Evolutionary conservation across 768 basidiomycete genomes (phyloP), one percentile per base, ranked within the genome.

Genomic region (Pisolithus albus): DNA sequence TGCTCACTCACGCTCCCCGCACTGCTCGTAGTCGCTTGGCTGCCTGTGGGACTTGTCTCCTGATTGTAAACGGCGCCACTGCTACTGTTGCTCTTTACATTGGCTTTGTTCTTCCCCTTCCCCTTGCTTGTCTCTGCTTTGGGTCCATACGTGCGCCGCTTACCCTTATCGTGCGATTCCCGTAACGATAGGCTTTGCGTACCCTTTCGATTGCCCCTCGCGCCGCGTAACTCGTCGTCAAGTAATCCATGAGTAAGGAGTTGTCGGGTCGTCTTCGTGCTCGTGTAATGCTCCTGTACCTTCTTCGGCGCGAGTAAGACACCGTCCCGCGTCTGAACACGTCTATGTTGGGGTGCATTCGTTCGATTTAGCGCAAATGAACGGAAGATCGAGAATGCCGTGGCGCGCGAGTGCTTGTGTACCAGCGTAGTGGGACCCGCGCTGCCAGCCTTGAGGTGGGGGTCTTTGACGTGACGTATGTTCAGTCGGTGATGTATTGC

Each of bases 251-350:
- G 82, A 0, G 82, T 79, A 54, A 78, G 78, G 34, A 88, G 72
- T 60, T 80, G 82, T 45, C 79, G 74, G 6, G 84, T 87, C 18
- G 86, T 84, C 32, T 76, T 82, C 16, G 87, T 89, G 58, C 80
- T 88, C 16, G 86, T 88, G 59, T 79, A 90, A 15, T 84, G 81
- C 60, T 82, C 80, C 58, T 91, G 88, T n/a, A 90, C 87, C 55
- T 76, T 78, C 59, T 80, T 79, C 30, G 85, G 80, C 16, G 85
- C 87, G 11, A 91, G 69, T 56, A 92, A 68, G 50, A 90, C 83
- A 13, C 68, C 68, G 15, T 47, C 48, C 10, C 66, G 67, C 47
- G 62, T 63, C 9, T 67, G 60, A 55, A 63, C 56, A 52, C 62
- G 57, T 45, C 60, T 56, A 39, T 52, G 51, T 39, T 53, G 52